Base-by-base conservation (phyloP, 139 green algal genomes). In the Picochlorum sp. region DNA sequence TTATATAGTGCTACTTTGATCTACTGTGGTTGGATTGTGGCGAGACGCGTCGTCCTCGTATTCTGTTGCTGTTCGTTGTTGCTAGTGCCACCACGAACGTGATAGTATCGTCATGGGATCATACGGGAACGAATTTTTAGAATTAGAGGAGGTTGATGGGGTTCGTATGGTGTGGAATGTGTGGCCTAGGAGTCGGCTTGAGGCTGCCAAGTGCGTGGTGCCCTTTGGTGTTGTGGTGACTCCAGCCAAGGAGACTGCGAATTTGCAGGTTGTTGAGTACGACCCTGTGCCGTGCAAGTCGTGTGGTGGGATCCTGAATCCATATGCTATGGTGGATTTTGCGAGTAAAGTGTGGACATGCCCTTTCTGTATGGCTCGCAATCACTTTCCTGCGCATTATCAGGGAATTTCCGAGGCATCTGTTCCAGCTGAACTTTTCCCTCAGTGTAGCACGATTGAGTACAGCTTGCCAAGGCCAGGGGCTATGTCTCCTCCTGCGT, bases 371-470 rank as follows among this genome's bases (percentile, higher is more conserved):
- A 83, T 90, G 68, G 81, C 74, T 8, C 84, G 92, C 56, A 98
- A 97, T 79, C 90, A 97, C 68, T 98, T 98, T 72, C 92, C 92
- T 16, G 66, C 91, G 4, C 90, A 98, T 74, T 98, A 98, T 79
- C 78, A 90, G 60, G 62, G 75, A 26, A 77, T 74, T 61, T 69
- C 66, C 49, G 72, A 97, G 77, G 77, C 73, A 15, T 88, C 87
- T 65, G 81, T 96, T 49, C 92, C 92, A 7, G 92, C 92, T 14
- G 94, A 99, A 82, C 85, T 99, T 49, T 98, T 96, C 75, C 86
- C 87, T 10, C 81, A 88, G 69, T 98, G 91, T 85, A 86, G 71
- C 54, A 98, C 91, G 6, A 89, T 99, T 28, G 94, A 99, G 83
- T 99, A 99, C 85, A 88, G 71, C 30, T 67, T 96, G 24, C 67